A percentile compares a stretch with the other conserved stretches of the same genome.
phyloP scores from a whole-genome alignment of 495 filamentous ascomycete genomes.

The Evansstolkia leycettana region DNA sequence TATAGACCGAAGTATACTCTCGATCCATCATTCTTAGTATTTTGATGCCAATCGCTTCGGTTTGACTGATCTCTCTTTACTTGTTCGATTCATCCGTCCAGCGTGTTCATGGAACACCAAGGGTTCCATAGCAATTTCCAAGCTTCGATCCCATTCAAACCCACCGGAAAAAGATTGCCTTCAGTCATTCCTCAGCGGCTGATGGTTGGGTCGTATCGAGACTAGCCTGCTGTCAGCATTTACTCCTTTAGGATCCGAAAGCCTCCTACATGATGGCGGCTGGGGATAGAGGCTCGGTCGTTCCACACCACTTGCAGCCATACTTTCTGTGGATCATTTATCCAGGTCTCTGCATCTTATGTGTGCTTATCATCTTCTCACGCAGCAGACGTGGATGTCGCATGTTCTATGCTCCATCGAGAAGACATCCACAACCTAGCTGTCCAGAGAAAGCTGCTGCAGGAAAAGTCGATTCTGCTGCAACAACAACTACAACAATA shows the following conservation, averaged over 20 bases:
- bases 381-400: constrained; percentile 10
- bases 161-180: background rate
- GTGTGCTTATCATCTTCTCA: constrained; percentile 8
- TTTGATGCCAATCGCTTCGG: too few relatives aligned
- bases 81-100: too few relatives aligned
- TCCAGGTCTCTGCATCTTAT: constrained; percentile 8
- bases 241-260: background rate
- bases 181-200: background rate
- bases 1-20: background rate
- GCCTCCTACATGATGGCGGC: constrained; percentile 5
- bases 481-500: background rate
- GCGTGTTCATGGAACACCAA: too few relatives aligned
- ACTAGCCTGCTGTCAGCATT: background rate
- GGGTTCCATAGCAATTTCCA: too few relatives aligned
- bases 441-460: too few relatives aligned
- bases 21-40: too few relatives aligned
- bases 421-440: background rate
- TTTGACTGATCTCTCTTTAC: too few relatives aligned
- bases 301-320: constrained; percentile 5
- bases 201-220: background rate
- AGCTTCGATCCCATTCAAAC: background rate
- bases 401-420: constrained; percentile 3
- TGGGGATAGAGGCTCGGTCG: constrained; percentile 7
- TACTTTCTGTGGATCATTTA: constrained; percentile 7
- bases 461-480: too few relatives aligned